Percentiles rank a stretch among this genome's conserved stretches.
phyloP scores from a whole-genome alignment of 345 rosid species.

The Salix viminalis region DNA sequence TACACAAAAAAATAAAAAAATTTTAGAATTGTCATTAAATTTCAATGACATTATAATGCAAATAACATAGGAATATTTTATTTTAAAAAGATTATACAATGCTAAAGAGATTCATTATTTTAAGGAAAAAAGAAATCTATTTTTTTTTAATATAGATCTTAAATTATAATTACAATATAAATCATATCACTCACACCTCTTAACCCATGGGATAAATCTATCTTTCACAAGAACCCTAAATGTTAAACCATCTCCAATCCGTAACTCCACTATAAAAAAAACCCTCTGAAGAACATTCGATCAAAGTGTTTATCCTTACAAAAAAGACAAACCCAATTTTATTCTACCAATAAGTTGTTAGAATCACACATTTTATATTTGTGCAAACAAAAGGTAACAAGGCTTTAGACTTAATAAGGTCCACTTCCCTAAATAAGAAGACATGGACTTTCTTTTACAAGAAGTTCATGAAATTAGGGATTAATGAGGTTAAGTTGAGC shows the following conservation, averaged over 20 bases:
- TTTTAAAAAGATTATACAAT: too few species aligned
- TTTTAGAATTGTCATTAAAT: too few species aligned
- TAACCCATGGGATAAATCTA: conserved; percentile 70
- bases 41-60: too few species aligned
- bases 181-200: conserved; percentile 23
- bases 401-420: conserved; percentile 80
- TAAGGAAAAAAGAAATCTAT: too few species aligned
- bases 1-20: too few species aligned
- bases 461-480: conserved; percentile 65
- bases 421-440: conserved; percentile 75
- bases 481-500: conserved; percentile 71
- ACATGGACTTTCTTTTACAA: conserved; percentile 59
- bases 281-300: conserved; percentile 56
- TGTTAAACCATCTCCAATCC: conserved; percentile 41
- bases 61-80: too few species aligned
- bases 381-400: conserved; percentile 75
- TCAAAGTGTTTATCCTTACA: conserved; percentile 68
- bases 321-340: conserved; percentile 49
- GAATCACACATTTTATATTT: conserved; percentile 50
- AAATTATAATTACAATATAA: not conserved
- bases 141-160: too few species aligned
- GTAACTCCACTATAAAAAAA: conserved; percentile 37
- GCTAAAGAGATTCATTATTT: too few species aligned
- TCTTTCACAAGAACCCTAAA: conserved; percentile 28
- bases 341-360: conserved; percentile 55